These are phyloP conservation scores for Trametes cingulata DNA, from an alignment of 768 basidiomycete species.

Conservation along the genomic window DNA sequence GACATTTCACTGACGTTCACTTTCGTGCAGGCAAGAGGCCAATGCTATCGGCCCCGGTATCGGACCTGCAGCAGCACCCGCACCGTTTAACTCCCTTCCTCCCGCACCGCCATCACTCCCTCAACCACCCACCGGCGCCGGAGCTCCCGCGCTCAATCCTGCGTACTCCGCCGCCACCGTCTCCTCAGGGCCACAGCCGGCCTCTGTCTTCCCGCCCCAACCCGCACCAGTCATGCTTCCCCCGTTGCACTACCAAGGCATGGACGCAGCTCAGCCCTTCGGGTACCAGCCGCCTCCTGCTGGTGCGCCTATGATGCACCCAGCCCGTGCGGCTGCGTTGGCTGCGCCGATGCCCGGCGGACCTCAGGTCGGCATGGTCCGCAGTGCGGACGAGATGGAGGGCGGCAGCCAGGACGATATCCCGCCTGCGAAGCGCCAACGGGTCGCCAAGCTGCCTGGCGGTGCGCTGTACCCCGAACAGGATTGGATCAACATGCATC, in stretches of 20 bases:
- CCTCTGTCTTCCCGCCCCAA: slow-evolving; percentile 62
- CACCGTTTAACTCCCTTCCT: slow-evolving; percentile 61
- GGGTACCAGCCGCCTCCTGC: slow-evolving; percentile 69
- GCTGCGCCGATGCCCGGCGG: slow-evolving; percentile 53
- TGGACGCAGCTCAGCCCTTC: slow-evolving; percentile 75
- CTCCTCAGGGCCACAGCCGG: slow-evolving; percentile 90
- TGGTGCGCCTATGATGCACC: slow-evolving; percentile 35
- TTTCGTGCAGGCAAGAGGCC: slow-evolving; percentile 56
- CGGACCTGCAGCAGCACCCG: slow-evolving; percentile 74
- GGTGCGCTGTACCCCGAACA: slow-evolving; percentile 83
- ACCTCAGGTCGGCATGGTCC: slow-evolving; percentile 68
- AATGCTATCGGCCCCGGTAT: slow-evolving; percentile 88
- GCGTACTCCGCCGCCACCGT: slow-evolving; percentile 83
- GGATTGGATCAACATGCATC: slow-evolving; percentile 91
- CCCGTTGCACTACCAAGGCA: slow-evolving; percentile 82
- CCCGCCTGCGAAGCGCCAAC: slow-evolving; percentile 86
- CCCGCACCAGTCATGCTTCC: slow-evolving; percentile 77
- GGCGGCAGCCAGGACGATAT: slow-evolving; percentile 55
- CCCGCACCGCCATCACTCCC: slow-evolving; percentile 75
- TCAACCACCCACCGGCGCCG: slow-evolving; percentile 53
- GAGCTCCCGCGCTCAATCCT: slow-evolving; percentile 43
- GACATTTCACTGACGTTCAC: slow-evolving; percentile 17
- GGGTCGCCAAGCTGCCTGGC: slow-evolving; percentile 81
- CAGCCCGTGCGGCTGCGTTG: slow-evolving; percentile 31
- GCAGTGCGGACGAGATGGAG: slow-evolving; percentile 82